These are phyloP conservation scores for Ilex paraguariensis DNA, from an alignment of 305 asterid species.

Conservation along the genomic window DNA sequence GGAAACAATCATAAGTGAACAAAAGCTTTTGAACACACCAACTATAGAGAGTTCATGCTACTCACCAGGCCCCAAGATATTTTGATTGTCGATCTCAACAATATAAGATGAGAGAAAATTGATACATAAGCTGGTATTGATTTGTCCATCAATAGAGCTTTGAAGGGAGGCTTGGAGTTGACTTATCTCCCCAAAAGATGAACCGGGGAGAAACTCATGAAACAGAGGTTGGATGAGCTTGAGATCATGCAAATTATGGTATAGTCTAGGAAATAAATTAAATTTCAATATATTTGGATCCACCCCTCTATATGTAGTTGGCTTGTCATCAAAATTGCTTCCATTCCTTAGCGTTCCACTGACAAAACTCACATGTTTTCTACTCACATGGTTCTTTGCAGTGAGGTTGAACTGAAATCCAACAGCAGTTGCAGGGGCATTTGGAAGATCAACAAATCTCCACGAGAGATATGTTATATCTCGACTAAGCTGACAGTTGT, in stretches of 20 bases:
- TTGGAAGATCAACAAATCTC: conserved; percentile 88
- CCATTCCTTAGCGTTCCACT: conserved; percentile 68
- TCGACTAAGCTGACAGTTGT: conserved; percentile 51
- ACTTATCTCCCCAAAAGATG: conserved; percentile 51
- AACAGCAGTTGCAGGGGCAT: conserved; percentile 81
- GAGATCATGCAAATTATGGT: conserved; percentile 60
- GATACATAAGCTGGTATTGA: conserved; percentile 75
- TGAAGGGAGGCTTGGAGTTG: conserved; percentile 70
- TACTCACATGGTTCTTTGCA: conserved; percentile 53
- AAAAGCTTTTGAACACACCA: too few relatives aligned
- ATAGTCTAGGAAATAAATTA: conserved; percentile 77
- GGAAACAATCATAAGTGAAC: too few relatives aligned
- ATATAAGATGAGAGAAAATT: conserved; percentile 84
- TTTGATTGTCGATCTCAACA: conserved; percentile 77
- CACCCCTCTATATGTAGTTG: conserved; percentile 72
- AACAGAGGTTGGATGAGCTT: conserved; percentile 92
- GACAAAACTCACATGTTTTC: conserved; percentile 76
- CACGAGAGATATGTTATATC: conserved; percentile 69
- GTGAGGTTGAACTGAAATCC: conserved; percentile 91
- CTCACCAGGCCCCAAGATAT: conserved; percentile 87
- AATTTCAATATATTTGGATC: conserved; percentile 74
- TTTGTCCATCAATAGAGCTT: conserved; percentile 58
- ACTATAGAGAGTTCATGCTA: neutral
- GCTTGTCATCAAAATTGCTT: conserved; percentile 43
- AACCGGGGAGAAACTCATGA: conserved; percentile 90